Evolutionary conservation across 176 grass and related monocot species (phyloP), one percentile per base, ranked within the genome.

Genomic region (Aegilops umbellulata): DNA sequence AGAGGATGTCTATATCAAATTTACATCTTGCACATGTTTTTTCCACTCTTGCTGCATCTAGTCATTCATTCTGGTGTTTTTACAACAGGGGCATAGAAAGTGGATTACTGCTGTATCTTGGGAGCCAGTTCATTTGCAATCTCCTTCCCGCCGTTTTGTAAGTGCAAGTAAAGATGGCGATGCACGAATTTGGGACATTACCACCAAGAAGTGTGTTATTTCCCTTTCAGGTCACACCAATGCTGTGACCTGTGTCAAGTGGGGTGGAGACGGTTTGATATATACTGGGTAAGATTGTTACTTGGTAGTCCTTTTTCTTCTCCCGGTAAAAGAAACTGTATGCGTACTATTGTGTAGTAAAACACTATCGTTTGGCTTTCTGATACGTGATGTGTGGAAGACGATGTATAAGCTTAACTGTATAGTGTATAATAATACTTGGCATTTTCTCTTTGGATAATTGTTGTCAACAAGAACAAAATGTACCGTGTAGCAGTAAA

Each of bases 61-160:
- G 6, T 84, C 36, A 77, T 53, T 64, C 44, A 55, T 36, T 70
- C 23, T 84, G 15, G 9, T 61, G 17, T 17, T 24, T 62, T 77
- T 65, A 58, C 65, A 35, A 85, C 26, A 98, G 94, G 97, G 92
- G 32, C 97, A 98, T 73, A 92, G 93, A 85, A 98, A 98, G 79
- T 98, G 94, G 94, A 98, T 98, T 83, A 94, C 97, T 84, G 90
- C 87, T 80, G 84, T 98, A 79, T 98, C 97, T 79, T 98, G 97
- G 92, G 97, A 98, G 76, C 92, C 97, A 38, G 88, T 92, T 55
- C 97, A 98, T 86, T 91, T 98, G 88, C 93, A 92, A 92, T 80
- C 92, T 90, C 94, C 97, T 26, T 94, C 84, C 76, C 87, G 94
- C 30, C 92, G 90, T 76, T 98, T 98, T 77, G 94, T 98, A 63